phyloP scores from a whole-genome alignment of 495 filamentous ascomycete species.

The Penicillium malachiteum region DNA sequence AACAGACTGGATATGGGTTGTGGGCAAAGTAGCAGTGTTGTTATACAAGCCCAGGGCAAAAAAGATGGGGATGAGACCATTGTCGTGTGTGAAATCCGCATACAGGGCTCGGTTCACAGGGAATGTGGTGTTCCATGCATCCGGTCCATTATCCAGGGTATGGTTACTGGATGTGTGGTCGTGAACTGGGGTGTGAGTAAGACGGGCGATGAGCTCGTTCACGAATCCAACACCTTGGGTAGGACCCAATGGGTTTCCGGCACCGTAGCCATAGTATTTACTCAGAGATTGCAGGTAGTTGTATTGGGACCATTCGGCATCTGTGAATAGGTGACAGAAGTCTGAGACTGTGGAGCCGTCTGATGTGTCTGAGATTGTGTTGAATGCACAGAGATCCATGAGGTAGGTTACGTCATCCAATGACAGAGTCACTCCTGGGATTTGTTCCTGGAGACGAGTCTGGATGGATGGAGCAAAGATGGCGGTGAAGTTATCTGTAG shows the following conservation, averaged over 20 bases:
- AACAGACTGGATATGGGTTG: conserved; percentile 45
- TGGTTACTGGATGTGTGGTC: conserved; percentile 70
- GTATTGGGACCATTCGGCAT: conserved; percentile 69
- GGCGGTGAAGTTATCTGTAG: conserved; percentile 52
- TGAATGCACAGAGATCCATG: conserved; percentile 86
- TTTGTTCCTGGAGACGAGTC: conserved; percentile 57
- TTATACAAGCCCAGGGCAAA: conserved; percentile 75
- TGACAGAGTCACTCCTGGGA: conserved; percentile 61
- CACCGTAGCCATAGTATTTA: conserved; percentile 79
- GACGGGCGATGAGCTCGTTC: conserved; percentile 80
- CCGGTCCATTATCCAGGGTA: conserved; percentile 60
- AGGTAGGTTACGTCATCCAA: conserved; percentile 59
- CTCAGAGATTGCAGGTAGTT: conserved; percentile 72
- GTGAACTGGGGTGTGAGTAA: conserved; percentile 63
- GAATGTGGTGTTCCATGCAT: conserved; percentile 50
- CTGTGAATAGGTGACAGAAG: conserved; percentile 73
- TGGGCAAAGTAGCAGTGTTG: conserved; percentile 46
- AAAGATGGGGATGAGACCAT: conserved; percentile 72
- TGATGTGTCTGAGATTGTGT: conserved; percentile 59
- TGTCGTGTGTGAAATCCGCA: conserved; percentile 88
- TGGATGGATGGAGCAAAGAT: conserved; percentile 63
- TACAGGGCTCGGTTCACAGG: conserved; percentile 65
- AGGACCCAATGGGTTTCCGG: conserved; percentile 72
- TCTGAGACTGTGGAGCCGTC: conserved; percentile 42
- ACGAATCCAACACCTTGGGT: conserved; percentile 82